These are phyloP conservation scores for Peronospora tabacina DNA, from an alignment of 352 stramenopile species.

Conservation along the genomic window DNA sequence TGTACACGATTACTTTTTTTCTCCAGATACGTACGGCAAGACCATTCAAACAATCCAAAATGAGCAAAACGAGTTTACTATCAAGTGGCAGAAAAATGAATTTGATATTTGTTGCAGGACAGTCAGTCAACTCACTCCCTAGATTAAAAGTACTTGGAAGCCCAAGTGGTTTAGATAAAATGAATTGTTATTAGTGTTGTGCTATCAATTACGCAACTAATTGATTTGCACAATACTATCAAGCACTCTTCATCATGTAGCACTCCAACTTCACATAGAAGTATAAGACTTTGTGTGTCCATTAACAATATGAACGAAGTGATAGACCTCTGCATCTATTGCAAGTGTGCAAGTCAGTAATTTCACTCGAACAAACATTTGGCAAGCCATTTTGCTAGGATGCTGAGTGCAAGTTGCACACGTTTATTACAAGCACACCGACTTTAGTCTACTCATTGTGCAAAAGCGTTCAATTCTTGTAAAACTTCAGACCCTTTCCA, in stretches of 20 bases:
- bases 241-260: too few species aligned
- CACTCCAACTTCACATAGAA: too few species aligned
- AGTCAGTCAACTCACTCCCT: too few species aligned
- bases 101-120: constrained; percentile 6
- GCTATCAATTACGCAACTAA: too few species aligned
- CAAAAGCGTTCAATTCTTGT: constrained; percentile 12
- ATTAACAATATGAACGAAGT: too few species aligned
- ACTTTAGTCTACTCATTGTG: neutral
- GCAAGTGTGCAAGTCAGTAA: neutral
- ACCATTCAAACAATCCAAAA: constrained; percentile 55
- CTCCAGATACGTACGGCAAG: constrained; percentile 42
- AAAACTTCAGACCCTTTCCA: constrained; percentile 12
- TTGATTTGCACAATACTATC: too few species aligned
- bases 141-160: too few species aligned
- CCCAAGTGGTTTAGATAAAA: too few species aligned
- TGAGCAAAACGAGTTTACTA: too few species aligned
- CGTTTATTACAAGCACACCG: neutral
- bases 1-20: constrained; percentile 36
- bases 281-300: too few species aligned
- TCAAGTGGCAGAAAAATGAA: too few species aligned
- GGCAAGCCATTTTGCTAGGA: neutral
- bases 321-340: neutral
- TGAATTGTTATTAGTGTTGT: too few species aligned
- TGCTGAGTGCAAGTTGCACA: neutral
- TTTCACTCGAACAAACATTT: neutral